phyloP scores from a whole-genome alignment of 2,329 filamentous ascomycete species.

The Calycina herbarum region DNA sequence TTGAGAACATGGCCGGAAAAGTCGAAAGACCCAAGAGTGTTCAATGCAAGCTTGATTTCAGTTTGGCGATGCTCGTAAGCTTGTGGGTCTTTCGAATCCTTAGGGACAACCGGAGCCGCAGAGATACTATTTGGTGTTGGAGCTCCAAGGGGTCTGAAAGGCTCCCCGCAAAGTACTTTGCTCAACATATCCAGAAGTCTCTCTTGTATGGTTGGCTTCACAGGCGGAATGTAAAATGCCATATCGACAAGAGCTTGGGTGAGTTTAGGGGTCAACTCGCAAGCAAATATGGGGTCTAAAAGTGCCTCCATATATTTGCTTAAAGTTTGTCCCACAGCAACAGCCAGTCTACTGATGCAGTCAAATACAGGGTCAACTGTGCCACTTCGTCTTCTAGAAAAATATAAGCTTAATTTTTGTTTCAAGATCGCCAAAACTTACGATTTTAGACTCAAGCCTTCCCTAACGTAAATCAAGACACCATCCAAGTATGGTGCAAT shows the following conservation, averaged over 20 bases:
- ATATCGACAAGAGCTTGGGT: constrained; percentile 97
- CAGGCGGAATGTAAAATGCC: constrained; percentile 96
- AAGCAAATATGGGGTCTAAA: constrained; percentile 94
- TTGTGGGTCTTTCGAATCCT: constrained; percentile 81
- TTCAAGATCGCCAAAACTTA: constrained; percentile 37
- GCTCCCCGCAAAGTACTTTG: constrained; percentile 86
- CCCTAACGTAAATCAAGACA: constrained; percentile 89
- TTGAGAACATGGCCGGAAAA: constrained; percentile 92
- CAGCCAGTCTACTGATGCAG: constrained; percentile 94
- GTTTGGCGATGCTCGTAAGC: constrained; percentile 78
- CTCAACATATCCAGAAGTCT: constrained; percentile 92
- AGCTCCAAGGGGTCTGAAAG: constrained; percentile 89
- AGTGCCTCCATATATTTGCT: constrained; percentile 98
- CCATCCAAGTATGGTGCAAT: constrained; percentile 95
- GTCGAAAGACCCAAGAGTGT: constrained; percentile 97
- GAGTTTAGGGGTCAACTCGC: constrained; percentile 87
- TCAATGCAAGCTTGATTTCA: constrained; percentile 89
- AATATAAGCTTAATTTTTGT: constrained; percentile 32
- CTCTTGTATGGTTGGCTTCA: constrained; percentile 90
- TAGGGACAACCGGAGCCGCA: constrained; percentile 78
- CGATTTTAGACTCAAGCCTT: constrained; percentile 82
- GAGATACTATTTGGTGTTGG: constrained; percentile 79
- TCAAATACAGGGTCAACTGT: constrained; percentile 82
- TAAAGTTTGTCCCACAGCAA: constrained; percentile 91
- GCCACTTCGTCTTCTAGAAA: constrained; percentile 41